phyloP scores from a whole-genome alignment of 805 yeast species.

The Metschnikowia corniflorae region DNA sequence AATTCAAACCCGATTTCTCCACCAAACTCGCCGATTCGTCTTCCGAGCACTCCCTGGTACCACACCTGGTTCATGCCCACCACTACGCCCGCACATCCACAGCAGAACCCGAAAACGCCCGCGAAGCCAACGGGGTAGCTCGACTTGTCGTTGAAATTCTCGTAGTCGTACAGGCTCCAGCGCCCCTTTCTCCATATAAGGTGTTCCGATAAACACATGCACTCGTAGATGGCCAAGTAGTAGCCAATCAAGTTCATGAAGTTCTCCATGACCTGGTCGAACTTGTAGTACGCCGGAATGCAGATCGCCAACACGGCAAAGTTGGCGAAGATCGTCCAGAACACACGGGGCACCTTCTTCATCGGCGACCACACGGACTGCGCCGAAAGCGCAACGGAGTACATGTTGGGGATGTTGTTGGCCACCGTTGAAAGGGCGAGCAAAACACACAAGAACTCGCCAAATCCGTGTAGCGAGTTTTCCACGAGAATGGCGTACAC shows the following conservation, averaged over 20 bases:
- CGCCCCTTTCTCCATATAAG: conserved; percentile 68
- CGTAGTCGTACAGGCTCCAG: conserved; percentile 57
- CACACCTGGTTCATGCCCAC: conserved; percentile 86
- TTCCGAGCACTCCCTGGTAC: conserved; percentile 71
- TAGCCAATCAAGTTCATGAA: conserved; percentile 92
- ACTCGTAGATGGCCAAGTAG: conserved; percentile 82
- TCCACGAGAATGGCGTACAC: conserved; percentile 73
- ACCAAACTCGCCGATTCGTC: conserved; percentile 58
- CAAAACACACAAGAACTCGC: conserved; percentile 83
- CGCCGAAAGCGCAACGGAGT: conserved; percentile 82
- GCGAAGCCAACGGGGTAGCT: conserved; percentile 75
- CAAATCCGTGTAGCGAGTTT: conserved; percentile 82
- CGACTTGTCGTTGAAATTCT: conserved; percentile 53
- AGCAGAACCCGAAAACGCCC: conserved; percentile 71
- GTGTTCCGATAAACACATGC: conserved; percentile 77
- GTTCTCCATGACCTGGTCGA: conserved; percentile 68
- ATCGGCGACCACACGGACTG: conserved; percentile 81
- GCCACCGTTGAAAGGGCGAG: conserved; percentile 84
- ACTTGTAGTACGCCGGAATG: conserved; percentile 81
- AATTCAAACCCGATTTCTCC: conserved; percentile 89
- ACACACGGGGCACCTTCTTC: conserved; percentile 70
- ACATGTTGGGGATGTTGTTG: conserved; percentile 91
- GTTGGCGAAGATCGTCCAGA: conserved; percentile 79
- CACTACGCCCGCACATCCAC: conserved; percentile 83
- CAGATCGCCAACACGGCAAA: conserved; percentile 77